Percentiles rank a stretch among this genome's conserved stretches.
Evolutionary conservation across 257 asterid species (phyloP).

Genomic region (Gynochthodes officinalis): DNA sequence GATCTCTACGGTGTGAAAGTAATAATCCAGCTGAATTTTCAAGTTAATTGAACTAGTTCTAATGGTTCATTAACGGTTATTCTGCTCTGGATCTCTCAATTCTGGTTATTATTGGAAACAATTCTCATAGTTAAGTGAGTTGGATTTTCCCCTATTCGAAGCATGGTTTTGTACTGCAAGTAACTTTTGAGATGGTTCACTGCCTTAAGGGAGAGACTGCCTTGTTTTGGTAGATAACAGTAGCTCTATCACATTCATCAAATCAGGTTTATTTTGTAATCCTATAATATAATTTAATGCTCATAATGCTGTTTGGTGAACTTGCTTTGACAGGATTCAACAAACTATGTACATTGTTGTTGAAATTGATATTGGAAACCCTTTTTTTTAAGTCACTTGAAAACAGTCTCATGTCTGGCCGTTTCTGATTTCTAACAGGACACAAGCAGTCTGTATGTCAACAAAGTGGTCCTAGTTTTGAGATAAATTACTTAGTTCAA

Average conservation of each 20-base stretch:
- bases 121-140: not conserved
- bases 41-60: not conserved
- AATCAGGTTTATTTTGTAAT: not conserved
- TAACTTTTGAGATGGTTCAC: not conserved
- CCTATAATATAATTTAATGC: not conserved
- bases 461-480: not conserved
- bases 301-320: constrained; percentile 3
- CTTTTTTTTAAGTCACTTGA: not conserved
- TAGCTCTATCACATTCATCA: not conserved
- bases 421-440: not conserved
- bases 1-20: not conserved
- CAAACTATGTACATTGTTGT: not conserved
- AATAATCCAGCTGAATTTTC: not conserved
- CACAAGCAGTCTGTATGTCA: not conserved
- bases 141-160: not conserved
- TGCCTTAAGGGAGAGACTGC: not conserved
- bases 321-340: constrained; percentile 3
- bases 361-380: not conserved
- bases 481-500: not conserved
- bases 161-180: not conserved
- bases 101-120: not conserved
- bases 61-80: not conserved
- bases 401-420: not conserved
- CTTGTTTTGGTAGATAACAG: not conserved
- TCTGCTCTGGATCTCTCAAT: not conserved